phyloP scores from a whole-genome alignment of 75 land plant species.

The Cupressus sempervirens region DNA sequence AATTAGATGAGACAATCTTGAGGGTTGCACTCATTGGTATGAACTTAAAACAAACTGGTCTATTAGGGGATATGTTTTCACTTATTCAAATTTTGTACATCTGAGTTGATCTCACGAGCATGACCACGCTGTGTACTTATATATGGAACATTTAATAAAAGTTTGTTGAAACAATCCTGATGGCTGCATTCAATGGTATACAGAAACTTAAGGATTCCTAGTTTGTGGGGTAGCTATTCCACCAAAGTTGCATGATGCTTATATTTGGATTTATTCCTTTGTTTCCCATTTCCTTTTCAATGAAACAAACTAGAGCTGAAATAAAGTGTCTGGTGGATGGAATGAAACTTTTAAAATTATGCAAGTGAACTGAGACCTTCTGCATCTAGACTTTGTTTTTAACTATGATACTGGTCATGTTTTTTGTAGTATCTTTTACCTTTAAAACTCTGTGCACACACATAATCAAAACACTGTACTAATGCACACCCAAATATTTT shows the following conservation, averaged over 20 bases:
- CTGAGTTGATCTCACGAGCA: background rate
- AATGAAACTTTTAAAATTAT: background rate
- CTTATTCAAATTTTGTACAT: background rate
- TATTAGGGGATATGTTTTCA: background rate
- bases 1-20: too few species aligned
- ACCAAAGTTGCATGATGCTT: background rate
- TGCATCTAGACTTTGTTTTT: background rate
- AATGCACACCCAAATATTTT: background rate
- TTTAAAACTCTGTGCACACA: background rate
- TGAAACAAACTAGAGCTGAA: background rate
- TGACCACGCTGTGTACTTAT: background rate
- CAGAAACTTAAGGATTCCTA: background rate
- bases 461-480: background rate
- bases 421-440: background rate
- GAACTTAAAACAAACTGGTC: background rate
- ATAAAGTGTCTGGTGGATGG: background rate
- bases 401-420: background rate
- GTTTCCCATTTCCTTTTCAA: background rate
- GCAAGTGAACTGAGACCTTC: background rate
- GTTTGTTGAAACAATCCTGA: too few species aligned
- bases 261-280: background rate
- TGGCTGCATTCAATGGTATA: background rate
- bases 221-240: background rate
- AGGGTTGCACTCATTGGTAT: too few species aligned
- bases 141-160: too few species aligned